Evolutionary conservation across 768 basidiomycete genomes (phyloP), one percentile per base, ranked within the genome.

Genomic region (Boletus tomentosulus): DNA sequence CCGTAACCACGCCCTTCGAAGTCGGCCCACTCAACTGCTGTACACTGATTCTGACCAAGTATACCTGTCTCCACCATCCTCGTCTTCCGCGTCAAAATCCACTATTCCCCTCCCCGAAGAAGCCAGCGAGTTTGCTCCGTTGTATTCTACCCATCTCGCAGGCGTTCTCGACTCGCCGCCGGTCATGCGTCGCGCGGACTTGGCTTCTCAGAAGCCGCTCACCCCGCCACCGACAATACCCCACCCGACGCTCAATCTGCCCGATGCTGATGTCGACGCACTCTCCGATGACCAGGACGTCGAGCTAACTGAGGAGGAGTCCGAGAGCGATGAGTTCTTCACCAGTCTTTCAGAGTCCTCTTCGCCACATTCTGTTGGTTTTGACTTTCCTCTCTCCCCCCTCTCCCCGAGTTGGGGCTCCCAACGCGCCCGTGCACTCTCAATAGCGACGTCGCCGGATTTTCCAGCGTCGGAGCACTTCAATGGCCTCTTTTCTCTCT

Each of bases 191-290:
- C 66, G 69, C 54, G 59, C 59, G 60, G 66, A 66, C 39, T 49
- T 67, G 45, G 56, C 59, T 22, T 65, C 53, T 28, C 66, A 69
- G 31, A 66, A 55, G 57, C 76, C 70, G 3, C 66, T 72, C 54
- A 75, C 76, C 19, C 78, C 77, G 48, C 77, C 77, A 16, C 71
- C 74, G 34, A 77, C 75, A 19, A 64, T 75, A 50, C 73, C 74
- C 22, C 72, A 68, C 28, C 55, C 62, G 41, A 73, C 71, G 0
- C 67, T 67, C 22, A 66, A 60, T 42, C 55, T 78, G 31, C 77
- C 78, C 8, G 71, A 71, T 27, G 42, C 62, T 9, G 75, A 75
- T 43, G 27, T 50, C 13, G 67, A 69, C 15, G 9, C 37, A 5
- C 27, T 30, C 30, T 54, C 51, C 41, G 52, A 63, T 6, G 60